Evolutionary conservation across 371 early-diverging fungal species (phyloP), one percentile per base, ranked within the genome.

Genomic region (Saksenaea vasiformis): DNA sequence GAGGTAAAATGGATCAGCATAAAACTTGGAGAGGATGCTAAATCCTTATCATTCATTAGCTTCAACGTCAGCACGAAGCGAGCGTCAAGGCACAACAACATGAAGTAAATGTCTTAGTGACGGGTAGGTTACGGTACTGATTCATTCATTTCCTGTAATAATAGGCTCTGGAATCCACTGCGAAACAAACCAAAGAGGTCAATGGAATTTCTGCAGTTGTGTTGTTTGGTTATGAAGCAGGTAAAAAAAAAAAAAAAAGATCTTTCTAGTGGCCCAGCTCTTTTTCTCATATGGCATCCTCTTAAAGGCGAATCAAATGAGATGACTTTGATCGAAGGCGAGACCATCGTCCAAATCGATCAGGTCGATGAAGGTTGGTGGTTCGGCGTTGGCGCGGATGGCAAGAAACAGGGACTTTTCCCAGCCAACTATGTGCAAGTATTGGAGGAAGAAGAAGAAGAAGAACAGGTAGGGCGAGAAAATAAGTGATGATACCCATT

Each of bases 331-430:
- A 64, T 68, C 2, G 97, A 97, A 67, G 95, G 93, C 35, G 96
- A 96, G 60, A 67, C 87, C 22, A 79, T 94, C 13, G 76, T 69
- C 9, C 79, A 87, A 56, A 90, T 93, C 56, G 82, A 85, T 31
- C 82, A 91, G 78, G 65, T 91, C 37, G 93, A 93, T 73, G 92
- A 89, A 56, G 92, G 91, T n/a, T 94, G 95, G 95, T 94, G 95
- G 95, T 86, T 85, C 39, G 97, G 95, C 60, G 78, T 83, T 39
- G 88, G 89, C 64, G 83, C 88, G 58, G 89, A 91, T 67, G 93
- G 94, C 17, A 70, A 82, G 27, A 85, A 89, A n/a, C 82, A 85
- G 56, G 96, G 96, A 19, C 74, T 94, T 44, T 96, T 96, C 84
- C 96, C 96, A 17, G 85, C 90, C 64, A 92, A 90, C 72, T 92